These are phyloP conservation scores for Mycena citricolor DNA, from an alignment of 1,284 basidiomycete species.

Conservation along the genomic window DNA sequence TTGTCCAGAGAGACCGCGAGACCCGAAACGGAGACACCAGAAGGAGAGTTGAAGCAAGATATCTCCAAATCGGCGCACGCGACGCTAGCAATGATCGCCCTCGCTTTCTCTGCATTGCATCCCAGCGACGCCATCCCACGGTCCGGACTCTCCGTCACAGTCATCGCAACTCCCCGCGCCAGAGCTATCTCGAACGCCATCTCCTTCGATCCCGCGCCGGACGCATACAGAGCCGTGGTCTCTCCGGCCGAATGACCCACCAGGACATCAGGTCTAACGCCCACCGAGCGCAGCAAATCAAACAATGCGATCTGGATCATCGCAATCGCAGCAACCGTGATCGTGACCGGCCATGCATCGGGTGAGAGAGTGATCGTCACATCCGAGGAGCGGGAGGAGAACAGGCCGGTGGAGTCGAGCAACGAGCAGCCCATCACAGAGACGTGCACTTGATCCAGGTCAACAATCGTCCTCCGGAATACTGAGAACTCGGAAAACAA, in stretches of 20 bases:
- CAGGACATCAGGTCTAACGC: slow-evolving; percentile 36
- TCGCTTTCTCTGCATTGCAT: slow-evolving; percentile 26
- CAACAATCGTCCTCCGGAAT: slow-evolving; percentile 37
- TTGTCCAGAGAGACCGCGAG: slow-evolving; percentile 28
- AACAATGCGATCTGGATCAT: slow-evolving; percentile 46
- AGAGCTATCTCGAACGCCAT: slow-evolving; percentile 44
- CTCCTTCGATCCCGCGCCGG: slow-evolving; percentile 38
- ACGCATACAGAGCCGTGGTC: slow-evolving; percentile 42
- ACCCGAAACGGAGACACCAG: slow-evolving; percentile 39
- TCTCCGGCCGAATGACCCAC: slow-evolving; percentile 47
- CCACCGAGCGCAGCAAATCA: slow-evolving; percentile 37
- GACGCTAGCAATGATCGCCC: slow-evolving; percentile 17
- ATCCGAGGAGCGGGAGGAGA: slow-evolving; percentile 20
- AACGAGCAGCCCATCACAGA: slow-evolving; percentile 34
- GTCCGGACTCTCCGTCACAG: slow-evolving; percentile 31
- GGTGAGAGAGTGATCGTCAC: slow-evolving; percentile 10
- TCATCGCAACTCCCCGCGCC: slow-evolving; percentile 36
- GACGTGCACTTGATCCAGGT: slow-evolving; percentile 35
- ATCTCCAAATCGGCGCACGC: slow-evolving; percentile 29
- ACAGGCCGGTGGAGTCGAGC: slow-evolving; percentile 33
- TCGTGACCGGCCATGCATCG: slow-evolving; percentile 32
- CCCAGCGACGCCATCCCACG: slow-evolving; percentile 45
- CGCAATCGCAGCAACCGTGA: slow-evolving; percentile 39
- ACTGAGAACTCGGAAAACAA: slow-evolving; percentile 34
- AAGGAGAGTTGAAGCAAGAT: slow-evolving; percentile 39